phyloP scores from a whole-genome alignment of 2,329 filamentous ascomycete genomes.

The Fusarium secorum region DNA sequence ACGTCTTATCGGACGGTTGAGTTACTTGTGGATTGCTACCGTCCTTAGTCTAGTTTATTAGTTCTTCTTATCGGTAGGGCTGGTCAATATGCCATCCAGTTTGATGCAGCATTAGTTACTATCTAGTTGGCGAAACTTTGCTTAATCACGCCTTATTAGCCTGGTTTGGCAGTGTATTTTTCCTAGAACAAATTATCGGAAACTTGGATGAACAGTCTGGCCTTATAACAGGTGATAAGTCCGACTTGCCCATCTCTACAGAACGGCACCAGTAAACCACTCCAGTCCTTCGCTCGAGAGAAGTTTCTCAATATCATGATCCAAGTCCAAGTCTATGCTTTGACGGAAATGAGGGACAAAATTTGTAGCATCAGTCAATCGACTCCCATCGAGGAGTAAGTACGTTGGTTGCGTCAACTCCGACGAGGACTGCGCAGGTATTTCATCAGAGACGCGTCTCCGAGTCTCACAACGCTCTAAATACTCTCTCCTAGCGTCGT shows the following conservation, averaged over 20 bases:
- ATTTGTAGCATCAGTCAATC: background rate
- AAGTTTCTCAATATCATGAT: background rate
- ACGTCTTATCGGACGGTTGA: background rate
- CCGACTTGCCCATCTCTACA: background rate
- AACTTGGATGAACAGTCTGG: background rate
- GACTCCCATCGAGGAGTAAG: background rate
- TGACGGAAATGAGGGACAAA: background rate
- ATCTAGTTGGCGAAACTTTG: background rate
- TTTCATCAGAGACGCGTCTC: background rate
- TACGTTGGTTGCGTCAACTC: background rate
- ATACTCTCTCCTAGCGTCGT: background rate
- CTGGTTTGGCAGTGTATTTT: too few species aligned
- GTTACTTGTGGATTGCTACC: background rate
- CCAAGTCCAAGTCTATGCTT: background rate
- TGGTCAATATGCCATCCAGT: background rate
- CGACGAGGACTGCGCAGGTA: background rate
- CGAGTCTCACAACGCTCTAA: background rate
- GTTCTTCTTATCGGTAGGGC: background rate
- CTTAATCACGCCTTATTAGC: background rate
- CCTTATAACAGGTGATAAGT: too few species aligned
- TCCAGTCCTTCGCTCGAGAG: background rate
- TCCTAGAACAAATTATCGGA: rapidly evolving
- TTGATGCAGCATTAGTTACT: background rate
- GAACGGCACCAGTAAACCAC: background rate
- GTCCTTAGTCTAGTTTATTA: background rate